Evolutionary conservation across 176 grass and related monocot genomes (phyloP).

Genomic region (Neostapfia colusana): DNA sequence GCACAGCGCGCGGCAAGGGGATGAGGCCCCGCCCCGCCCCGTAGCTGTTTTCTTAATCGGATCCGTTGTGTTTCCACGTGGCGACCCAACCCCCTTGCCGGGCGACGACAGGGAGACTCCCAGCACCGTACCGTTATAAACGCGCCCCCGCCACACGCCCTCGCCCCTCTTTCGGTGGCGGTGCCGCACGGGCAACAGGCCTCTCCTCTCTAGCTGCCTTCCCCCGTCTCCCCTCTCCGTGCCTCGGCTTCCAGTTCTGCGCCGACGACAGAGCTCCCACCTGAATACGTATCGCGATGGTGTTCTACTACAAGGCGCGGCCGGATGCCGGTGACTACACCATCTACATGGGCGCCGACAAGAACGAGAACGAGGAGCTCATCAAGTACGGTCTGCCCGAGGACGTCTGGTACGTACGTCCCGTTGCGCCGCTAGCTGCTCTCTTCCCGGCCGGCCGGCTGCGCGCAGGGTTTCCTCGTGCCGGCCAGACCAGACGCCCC

Average conservation of each 20-base stretch:
- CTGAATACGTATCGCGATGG: slow-evolving; percentile 47
- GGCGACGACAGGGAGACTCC: background rate
- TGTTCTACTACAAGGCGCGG: slow-evolving; percentile 84
- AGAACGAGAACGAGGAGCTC: slow-evolving; percentile 96
- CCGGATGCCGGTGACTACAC: slow-evolving; percentile 85
- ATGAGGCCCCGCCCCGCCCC: slow-evolving; percentile 29
- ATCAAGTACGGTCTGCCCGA: slow-evolving; percentile 94
- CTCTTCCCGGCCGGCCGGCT: too few species aligned
- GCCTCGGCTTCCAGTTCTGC: background rate
- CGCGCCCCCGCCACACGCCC: background rate
- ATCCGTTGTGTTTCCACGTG: slow-evolving; percentile 83
- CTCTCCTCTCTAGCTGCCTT: background rate
- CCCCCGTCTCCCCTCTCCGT: background rate
- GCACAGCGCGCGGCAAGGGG: slow-evolving; percentile 8
- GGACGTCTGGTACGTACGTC: slow-evolving; percentile 83
- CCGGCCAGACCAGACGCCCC: too few species aligned
- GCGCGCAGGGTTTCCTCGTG: background rate
- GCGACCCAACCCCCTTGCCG: slow-evolving; percentile 26
- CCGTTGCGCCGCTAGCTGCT: background rate
- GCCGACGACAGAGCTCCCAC: slow-evolving; percentile 16
- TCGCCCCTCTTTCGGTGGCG: slow-evolving; percentile 33
- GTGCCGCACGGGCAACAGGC: too few species aligned
- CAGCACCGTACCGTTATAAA: slow-evolving; percentile 26
- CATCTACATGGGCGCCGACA: slow-evolving; percentile 93
- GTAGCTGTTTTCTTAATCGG: slow-evolving; percentile 43